Base-by-base conservation (phyloP, 139 green algal species). In the Auxenochlorella pyrenoidosa region DNA sequence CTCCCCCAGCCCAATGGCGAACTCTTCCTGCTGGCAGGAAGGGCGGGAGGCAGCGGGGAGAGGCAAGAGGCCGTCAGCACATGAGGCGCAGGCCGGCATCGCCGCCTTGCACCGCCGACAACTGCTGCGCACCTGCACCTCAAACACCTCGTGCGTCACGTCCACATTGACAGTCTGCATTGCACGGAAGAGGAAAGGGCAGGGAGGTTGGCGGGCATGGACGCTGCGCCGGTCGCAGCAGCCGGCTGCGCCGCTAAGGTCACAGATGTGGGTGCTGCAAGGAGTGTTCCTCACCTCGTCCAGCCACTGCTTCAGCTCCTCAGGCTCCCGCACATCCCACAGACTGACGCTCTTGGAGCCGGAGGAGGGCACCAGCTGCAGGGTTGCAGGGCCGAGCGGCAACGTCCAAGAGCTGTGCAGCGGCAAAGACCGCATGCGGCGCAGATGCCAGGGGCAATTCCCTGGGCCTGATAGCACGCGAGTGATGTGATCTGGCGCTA, bases 131-230 rank as follows among this genome's bases (percentile, higher is more conserved):
- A 83, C 84, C 59, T 87, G 83, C 71, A 87, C 71, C 58, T 87
- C 66, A 24, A 70, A 66, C 71, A 87, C 54, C 21, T 71, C 60
- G 58, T 88, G 73, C 12, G 38, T 72, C 21, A 75, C 58, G 24
- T 88, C 84, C 72, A 88, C 84, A 36, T 88, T 88, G 73, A 88
- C 73, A 40, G 75, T 58, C 80, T 85, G 79, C 79, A 83, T 21
- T 38, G 28, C 40, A 32, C 6, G 40, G 32, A 36, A 40, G 6
- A 21, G 43, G 43, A 28, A 41, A 34, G 26, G 51, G 5, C 2
- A 26, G 34, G 5, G 21, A 19, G 41, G n/a, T 26, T n/a, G n/a
- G 51, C 4, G 34, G 34, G 26, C 0, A 22, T 51, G 51, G 51
- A 47, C 8, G 43, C 28, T 41, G 75, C 1, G 26, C 15, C 10